phyloP scores from a whole-genome alignment of 331 rosid genomes.

The Quercus lobata region DNA sequence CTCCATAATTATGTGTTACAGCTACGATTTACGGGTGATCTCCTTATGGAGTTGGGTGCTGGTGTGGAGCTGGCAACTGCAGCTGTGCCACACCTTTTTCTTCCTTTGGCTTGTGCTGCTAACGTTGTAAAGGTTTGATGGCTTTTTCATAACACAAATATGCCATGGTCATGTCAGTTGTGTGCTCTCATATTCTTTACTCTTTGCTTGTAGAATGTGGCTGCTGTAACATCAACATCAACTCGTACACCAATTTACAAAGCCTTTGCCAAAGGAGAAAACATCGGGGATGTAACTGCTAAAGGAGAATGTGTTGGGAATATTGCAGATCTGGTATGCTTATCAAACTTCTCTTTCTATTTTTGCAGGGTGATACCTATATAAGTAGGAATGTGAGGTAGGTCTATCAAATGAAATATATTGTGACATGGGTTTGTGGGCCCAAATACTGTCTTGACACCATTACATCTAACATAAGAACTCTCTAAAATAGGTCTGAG shows the following conservation, averaged over 20 bases:
- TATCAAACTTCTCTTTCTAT: slow-evolving; percentile 16
- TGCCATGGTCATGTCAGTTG: slow-evolving; percentile 7
- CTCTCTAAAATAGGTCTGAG: neutral
- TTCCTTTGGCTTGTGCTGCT: slow-evolving; percentile 99
- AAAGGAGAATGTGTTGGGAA: slow-evolving; percentile 99
- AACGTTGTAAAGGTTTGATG: slow-evolving; percentile 76
- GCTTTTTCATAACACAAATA: neutral
- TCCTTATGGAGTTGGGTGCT: slow-evolving; percentile 96
- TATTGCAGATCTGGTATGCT: slow-evolving; percentile 92
- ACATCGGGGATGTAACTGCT: slow-evolving; percentile 98
- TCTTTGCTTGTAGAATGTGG: slow-evolving; percentile 69
- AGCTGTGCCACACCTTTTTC: slow-evolving; percentile 88
- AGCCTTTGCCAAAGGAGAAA: slow-evolving; percentile 98
- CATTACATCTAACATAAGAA: neutral
- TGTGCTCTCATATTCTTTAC: slow-evolving; percentile 16
- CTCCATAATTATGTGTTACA: slow-evolving; percentile 34
- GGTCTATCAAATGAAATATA: neutral
- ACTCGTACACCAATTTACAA: slow-evolving; percentile 98
- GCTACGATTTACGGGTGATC: slow-evolving; percentile 95
- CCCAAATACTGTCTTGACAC: neutral
- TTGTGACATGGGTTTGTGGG: slow-evolving; percentile 5
- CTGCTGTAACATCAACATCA: slow-evolving; percentile 98
- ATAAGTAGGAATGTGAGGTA: neutral
- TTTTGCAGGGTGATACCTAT: neutral
- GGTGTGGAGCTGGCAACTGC: slow-evolving; percentile 95